These are phyloP conservation scores for Alternaria burnsii DNA, from an alignment of 2,329 filamentous ascomycete species.

Conservation along the genomic window DNA sequence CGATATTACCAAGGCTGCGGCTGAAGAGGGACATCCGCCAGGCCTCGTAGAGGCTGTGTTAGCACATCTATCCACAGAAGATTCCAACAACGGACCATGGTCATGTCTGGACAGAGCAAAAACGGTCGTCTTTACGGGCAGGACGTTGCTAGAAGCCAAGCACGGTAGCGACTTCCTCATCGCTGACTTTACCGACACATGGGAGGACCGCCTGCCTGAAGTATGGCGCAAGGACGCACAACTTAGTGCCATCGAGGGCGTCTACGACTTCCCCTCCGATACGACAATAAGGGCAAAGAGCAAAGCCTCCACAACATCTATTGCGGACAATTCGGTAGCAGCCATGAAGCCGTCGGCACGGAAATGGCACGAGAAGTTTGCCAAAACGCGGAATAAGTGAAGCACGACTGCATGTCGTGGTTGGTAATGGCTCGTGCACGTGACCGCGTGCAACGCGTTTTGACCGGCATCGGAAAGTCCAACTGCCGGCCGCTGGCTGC, in stretches of 20 bases:
- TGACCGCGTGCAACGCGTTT: constrained; percentile 18
- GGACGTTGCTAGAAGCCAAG: constrained; percentile 41
- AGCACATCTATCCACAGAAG: constrained; percentile 40
- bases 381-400: constrained; percentile 44
- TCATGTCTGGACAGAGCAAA: constrained; percentile 44
- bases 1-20: constrained; percentile 43
- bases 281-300: constrained; percentile 43
- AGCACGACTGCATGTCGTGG: constrained; percentile 1
- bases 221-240: constrained; percentile 47
- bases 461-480: constrained; percentile 15
- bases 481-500: constrained; percentile 24
- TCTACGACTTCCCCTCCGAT: constrained; percentile 44
- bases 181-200: constrained; percentile 47
- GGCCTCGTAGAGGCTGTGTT: constrained; percentile 51
- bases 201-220: constrained; percentile 51
- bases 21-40: constrained; percentile 51
- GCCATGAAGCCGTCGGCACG: constrained; percentile 41
- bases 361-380: constrained; percentile 54
- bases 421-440: constrained; percentile 7
- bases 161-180: constrained; percentile 38
- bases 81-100: constrained; percentile 43
- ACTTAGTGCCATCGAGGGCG: constrained; percentile 42
- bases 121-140: constrained; percentile 45
- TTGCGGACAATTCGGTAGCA: constrained; percentile 10
- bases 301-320: constrained; percentile 13